phyloP scores from a whole-genome alignment of 805 yeast species.

The Yamadazyma scolyti region DNA sequence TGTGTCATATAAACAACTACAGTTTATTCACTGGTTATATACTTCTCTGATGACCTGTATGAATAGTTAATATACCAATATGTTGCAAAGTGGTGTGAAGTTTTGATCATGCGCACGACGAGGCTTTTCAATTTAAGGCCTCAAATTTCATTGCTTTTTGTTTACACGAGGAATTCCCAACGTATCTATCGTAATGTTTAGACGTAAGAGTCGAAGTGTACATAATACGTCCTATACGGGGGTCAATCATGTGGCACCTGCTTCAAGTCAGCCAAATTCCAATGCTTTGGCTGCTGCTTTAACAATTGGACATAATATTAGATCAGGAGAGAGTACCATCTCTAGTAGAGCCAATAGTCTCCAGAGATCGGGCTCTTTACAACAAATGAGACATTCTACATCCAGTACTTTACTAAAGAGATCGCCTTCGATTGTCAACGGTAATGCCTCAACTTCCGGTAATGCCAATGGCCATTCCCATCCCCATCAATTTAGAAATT shows the following conservation, averaged over 20 bases:
- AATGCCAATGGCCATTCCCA: background rate
- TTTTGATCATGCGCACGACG: too few species aligned
- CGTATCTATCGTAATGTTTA: too few species aligned
- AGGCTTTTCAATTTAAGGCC: too few species aligned
- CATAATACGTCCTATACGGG: slow-evolving; percentile 40
- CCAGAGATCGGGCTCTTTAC: slow-evolving; percentile 4
- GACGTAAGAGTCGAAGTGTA: slow-evolving; percentile 29
- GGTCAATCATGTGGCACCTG: slow-evolving; percentile 33
- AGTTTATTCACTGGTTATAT: too few species aligned
- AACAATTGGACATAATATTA: slow-evolving; percentile 33
- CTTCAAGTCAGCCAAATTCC: slow-evolving; percentile 30
- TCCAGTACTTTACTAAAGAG: background rate
- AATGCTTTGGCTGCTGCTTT: slow-evolving; percentile 44
- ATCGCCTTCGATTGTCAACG: background rate
- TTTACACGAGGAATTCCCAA: too few species aligned
- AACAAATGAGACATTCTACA: slow-evolving; percentile 1
- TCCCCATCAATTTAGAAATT: slow-evolving; percentile 1
- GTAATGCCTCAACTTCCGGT: background rate
- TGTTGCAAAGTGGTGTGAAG: too few species aligned
- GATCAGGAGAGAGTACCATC: slow-evolving; percentile 3
- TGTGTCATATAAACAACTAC: too few species aligned
- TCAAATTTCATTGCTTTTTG: too few species aligned
- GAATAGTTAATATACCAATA: too few species aligned
- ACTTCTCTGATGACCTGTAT: too few species aligned
- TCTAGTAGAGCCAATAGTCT: background rate